These are phyloP conservation scores for Arabis hirsuta DNA, from an alignment of 345 rosid genomes.

Conservation along the genomic window DNA sequence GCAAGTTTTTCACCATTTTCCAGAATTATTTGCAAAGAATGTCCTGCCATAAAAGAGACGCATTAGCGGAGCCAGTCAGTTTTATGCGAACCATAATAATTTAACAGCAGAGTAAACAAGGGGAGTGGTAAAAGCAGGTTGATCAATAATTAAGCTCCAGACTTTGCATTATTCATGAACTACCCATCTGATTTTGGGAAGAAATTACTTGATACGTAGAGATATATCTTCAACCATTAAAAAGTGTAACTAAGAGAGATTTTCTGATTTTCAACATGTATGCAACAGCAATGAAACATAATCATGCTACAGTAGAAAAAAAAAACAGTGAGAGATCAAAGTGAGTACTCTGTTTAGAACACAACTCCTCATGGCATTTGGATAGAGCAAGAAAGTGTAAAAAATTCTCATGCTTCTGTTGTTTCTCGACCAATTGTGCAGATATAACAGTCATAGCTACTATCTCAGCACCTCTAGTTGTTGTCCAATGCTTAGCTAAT, in stretches of 20 bases:
- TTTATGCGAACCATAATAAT: conserved; percentile 18
- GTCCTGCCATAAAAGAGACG: conserved; percentile 56
- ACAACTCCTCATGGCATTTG: conserved; percentile 94
- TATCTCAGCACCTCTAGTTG: conserved; percentile 96
- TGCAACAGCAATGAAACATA: conserved; percentile 8
- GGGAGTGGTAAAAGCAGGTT: conserved; percentile 3
- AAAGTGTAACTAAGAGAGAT: conserved; percentile 2
- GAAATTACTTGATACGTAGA: conserved; percentile 4
- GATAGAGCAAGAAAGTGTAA: conserved; percentile 97
- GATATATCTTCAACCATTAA: conserved; percentile 2
- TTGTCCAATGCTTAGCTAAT: conserved; percentile 98
- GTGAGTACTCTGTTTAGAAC: conserved; percentile 71
- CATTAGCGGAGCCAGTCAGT: conserved; percentile 7
- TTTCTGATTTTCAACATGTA: conserved; percentile 5
- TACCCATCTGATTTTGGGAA: conserved; percentile 9
- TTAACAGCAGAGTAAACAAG: not conserved
- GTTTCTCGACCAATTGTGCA: conserved; percentile 80
- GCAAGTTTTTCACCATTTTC: conserved; percentile 97
- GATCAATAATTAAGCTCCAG: not conserved
- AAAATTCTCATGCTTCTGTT: conserved; percentile 84
- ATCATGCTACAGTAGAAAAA: conserved; percentile 2
- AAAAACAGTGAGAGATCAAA: conserved; percentile 30
- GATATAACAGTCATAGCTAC: conserved; percentile 73
- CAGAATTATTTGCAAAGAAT: conserved; percentile 73
- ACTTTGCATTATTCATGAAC: conserved; percentile 8